Evolutionary conservation across 2,329 filamentous ascomycete species (phyloP), one percentile per base, ranked within the genome.

Genomic region (Penicillium sp.): DNA sequence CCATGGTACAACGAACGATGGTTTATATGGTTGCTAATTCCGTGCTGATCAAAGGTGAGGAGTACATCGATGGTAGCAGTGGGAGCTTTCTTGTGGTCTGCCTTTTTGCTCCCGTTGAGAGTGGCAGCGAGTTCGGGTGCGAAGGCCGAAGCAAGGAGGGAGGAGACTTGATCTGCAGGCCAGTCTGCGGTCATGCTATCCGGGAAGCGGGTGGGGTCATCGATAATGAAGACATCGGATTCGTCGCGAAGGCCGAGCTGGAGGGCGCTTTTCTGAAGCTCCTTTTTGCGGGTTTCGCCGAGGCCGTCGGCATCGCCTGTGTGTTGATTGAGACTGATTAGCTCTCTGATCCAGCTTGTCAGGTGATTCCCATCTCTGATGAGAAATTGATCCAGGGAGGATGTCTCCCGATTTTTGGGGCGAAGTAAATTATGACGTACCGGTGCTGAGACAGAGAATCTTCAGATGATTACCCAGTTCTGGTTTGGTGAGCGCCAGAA

Each of bases 391-490:
- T 23, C 19, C 4, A 19, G 21, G 7, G 4, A 23, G 11, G 19
- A 3, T 13, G 27, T 27, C 2, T 21, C 33, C 11, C 14, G 9
- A 13, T 27, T 44, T 48, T 39, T 14, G 16, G 8, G 13, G n/a
- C 1, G 11, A n/a, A 8, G 13, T 43, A n/a, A 23, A 11, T 27
- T 16, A 13, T 26, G n/a, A 67, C 75, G 45, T 77, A 88, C 91
- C 93, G 64, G 88, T 93, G 76, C 91, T 96, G 62, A 99, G 79
- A 77, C 95, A 99, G 55, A 98, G 78, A 62, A 99, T 96, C 78
- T 96, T 95, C 70, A 99, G 84, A 72, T 96, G 92, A 77, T 99
- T 98, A 4, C 91, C 90, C 21, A 89, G 82, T 58, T 88, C 85
- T 4, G 92, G 91, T 14, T 85, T 82, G 19, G 92, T 93, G 57